phyloP scores from a whole-genome alignment of 352 stramenopile species.

The Phytophthora europaea region DNA sequence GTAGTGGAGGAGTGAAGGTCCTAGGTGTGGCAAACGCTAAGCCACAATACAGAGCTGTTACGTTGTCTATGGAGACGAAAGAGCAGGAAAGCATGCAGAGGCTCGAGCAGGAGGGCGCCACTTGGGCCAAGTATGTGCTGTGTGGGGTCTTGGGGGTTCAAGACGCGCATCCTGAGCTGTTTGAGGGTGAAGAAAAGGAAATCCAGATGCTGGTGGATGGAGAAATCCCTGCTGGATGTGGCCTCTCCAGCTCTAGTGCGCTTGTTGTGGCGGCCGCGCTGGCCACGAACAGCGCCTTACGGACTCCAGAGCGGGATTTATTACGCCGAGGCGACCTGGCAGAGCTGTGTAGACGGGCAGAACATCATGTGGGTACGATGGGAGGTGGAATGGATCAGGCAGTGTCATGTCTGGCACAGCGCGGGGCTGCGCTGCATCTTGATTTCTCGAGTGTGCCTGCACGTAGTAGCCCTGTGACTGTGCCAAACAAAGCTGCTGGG shows the following conservation, averaged over 20 bases:
- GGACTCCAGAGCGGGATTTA: conserved; percentile 7
- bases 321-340: conserved; percentile 56
- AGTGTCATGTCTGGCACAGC: conserved; percentile 62
- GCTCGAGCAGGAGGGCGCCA: conserved; percentile 12
- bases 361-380: conserved; percentile 80
- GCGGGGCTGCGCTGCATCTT: conserved; percentile 65
- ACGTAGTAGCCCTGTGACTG: conserved; percentile 16
- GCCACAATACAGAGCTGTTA: conserved; percentile 28
- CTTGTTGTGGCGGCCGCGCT: conserved; percentile 79
- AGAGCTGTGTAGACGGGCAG: conserved; percentile 59
- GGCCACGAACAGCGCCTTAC: conserved; percentile 36
- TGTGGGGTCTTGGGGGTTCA: conserved; percentile 44
- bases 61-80: conserved; percentile 13
- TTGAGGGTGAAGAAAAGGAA: conserved; percentile 13
- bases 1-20: neutral
- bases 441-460: conserved; percentile 51
- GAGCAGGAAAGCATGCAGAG: conserved; percentile 14
- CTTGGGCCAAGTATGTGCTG: conserved; percentile 53
- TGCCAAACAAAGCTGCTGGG: conserved; percentile 31
- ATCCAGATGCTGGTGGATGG: conserved; percentile 77
- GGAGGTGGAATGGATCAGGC: conserved; percentile 90
- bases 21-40: conserved; percentile 38
- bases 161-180: conserved; percentile 15
- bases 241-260: conserved; percentile 84
- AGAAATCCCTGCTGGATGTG: conserved; percentile 70